A percentile compares a stretch with the other conserved stretches of the same genome.
phyloP scores from a whole-genome alignment of 1,284 basidiomycete species.

The Termitomyces sp. region DNA sequence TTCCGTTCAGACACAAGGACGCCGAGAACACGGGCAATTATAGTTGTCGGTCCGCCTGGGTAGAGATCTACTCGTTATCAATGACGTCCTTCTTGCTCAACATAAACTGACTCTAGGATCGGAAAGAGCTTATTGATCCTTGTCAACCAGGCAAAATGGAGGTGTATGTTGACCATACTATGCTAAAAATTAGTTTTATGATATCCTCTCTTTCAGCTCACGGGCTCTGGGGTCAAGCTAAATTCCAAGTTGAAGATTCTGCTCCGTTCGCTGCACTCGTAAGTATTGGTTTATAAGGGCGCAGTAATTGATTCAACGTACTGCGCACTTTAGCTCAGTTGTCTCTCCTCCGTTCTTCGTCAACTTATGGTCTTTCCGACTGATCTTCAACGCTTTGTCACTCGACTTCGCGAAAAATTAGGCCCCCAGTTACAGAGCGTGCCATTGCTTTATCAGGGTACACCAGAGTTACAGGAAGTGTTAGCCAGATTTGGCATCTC shows the following conservation, averaged over 20 bases:
- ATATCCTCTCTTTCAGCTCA: conserved; percentile 39
- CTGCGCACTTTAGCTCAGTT: conserved; percentile 42
- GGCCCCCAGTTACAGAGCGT: conserved; percentile 66
- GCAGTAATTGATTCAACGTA: conserved; percentile 1
- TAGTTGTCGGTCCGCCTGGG: conserved; percentile 64
- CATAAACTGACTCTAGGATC: conserved; percentile 34
- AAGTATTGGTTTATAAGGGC: conserved; percentile 17
- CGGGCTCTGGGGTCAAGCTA: conserved; percentile 70
- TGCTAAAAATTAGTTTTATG: not conserved
- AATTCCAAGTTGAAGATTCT: conserved; percentile 58
- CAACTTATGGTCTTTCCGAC: conserved; percentile 69
- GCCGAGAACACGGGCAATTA: conserved; percentile 52
- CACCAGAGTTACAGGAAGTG: conserved; percentile 62
- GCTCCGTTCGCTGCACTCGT: conserved; percentile 65
- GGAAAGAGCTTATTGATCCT: conserved; percentile 70
- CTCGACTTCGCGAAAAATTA: conserved; percentile 48
- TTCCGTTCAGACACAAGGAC: conserved; percentile 37
- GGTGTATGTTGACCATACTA: conserved; percentile 39
- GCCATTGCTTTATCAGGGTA: conserved; percentile 63
- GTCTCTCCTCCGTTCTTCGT: conserved; percentile 62
- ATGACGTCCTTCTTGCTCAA: not conserved
- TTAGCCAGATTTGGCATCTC: conserved; percentile 50
- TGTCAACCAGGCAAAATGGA: conserved; percentile 65
- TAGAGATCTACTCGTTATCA: conserved; percentile 24
- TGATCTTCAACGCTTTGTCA: conserved; percentile 64